phyloP scores from a whole-genome alignment of 2,329 filamentous ascomycete species.

The Xylariales sp. region DNA sequence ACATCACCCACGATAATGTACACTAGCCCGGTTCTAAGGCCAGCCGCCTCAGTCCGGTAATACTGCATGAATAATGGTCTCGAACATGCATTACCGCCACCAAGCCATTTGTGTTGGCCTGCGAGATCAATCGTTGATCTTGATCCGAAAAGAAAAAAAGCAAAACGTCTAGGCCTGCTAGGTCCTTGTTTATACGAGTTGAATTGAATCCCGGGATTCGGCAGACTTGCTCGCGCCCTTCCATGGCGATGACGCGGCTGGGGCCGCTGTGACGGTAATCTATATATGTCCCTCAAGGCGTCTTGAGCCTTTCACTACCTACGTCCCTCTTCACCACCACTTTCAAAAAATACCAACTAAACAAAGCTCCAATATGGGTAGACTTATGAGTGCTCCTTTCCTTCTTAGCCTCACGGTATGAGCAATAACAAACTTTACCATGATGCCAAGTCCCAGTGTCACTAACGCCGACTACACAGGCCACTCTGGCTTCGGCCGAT shows the following conservation, averaged over 20 bases:
- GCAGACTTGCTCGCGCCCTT: no score
- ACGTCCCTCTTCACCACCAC: not conserved
- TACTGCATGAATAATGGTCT: not conserved
- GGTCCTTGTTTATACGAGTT: no score
- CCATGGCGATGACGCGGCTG: no score
- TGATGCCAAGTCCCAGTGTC: not conserved
- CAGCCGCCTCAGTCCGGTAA: no score
- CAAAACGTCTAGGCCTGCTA: not conserved
- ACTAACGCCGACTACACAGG: constrained; percentile 19
- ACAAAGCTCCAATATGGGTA: constrained; percentile 13
- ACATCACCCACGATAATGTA: no score
- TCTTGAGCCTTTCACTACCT: not conserved
- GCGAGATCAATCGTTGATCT: not conserved
- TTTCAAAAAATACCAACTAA: not conserved
- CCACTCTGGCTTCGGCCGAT: constrained; percentile 8
- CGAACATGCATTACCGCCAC: not conserved
- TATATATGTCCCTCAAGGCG: not conserved
- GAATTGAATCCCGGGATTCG: not conserved
- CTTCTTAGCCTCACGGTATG: constrained; percentile 15
- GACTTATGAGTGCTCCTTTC: constrained; percentile 11
- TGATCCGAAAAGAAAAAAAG: not conserved
- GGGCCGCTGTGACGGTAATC: no score
- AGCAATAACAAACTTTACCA: no score
- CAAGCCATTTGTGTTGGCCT: not conserved
- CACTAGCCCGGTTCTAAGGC: not conserved